A percentile compares a stretch with the other conserved stretches of the same genome.
Evolutionary conservation across 2,329 filamentous ascomycete species (phyloP).

Genomic region (Fusarium sp.): DNA sequence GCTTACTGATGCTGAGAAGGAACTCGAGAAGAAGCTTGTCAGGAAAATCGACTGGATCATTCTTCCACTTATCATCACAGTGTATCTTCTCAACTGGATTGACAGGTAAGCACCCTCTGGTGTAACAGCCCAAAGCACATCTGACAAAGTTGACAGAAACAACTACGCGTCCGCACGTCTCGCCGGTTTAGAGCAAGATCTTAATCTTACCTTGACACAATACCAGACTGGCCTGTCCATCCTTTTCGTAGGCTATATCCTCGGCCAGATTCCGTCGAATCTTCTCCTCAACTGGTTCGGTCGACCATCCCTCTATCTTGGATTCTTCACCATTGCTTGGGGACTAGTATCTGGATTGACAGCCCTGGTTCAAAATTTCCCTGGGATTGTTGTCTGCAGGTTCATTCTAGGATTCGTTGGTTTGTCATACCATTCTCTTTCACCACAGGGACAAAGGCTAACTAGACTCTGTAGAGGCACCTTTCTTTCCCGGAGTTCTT

Average conservation of each 20-base stretch:
- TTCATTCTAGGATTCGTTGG: conserved; percentile 58
- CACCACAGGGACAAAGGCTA: background rate
- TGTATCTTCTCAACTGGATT: background rate
- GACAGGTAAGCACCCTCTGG: background rate
- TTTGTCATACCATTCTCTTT: background rate
- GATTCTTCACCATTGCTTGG: conserved; percentile 62
- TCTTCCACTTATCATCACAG: too few relatives aligned
- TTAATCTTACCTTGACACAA: too few relatives aligned
- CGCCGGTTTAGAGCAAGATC: too few relatives aligned
- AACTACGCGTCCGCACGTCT: background rate
- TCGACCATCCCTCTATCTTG: conserved; percentile 57
- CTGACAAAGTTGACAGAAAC: background rate
- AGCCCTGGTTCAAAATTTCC: conserved; percentile 62
- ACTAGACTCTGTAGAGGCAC: conserved; percentile 47
- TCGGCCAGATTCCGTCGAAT: background rate
- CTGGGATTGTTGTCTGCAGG: conserved; percentile 61
- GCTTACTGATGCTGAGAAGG: background rate
- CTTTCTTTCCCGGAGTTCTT: conserved; percentile 52
- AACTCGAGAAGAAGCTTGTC: too few relatives aligned
- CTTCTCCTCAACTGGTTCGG: conserved; percentile 16
- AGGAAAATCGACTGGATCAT: too few relatives aligned
- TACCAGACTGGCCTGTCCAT: too few relatives aligned
- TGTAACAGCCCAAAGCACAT: background rate
- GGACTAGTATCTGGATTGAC: conserved; percentile 61
- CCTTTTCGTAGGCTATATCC: too few relatives aligned